phyloP scores from a whole-genome alignment of 257 asterid species.

The Solanum chilense region DNA sequence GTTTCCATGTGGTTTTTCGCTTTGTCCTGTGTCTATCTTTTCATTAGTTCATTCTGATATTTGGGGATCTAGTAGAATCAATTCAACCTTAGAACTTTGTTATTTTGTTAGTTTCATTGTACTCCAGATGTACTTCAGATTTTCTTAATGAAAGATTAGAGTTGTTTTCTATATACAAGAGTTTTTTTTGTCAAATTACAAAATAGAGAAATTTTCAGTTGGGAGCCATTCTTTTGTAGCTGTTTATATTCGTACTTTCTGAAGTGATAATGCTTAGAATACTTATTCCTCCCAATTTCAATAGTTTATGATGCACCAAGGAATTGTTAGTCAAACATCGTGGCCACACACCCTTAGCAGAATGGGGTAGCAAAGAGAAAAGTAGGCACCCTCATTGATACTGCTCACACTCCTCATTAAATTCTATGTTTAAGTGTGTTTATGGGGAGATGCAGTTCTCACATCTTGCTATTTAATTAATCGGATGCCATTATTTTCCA shows the following conservation, averaged over 20 bases:
- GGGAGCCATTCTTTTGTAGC: background rate
- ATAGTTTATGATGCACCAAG: background rate
- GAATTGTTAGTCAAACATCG: background rate
- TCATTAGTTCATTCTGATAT: background rate
- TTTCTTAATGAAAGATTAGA: background rate
- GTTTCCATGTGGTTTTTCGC: background rate
- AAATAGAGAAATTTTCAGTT: background rate
- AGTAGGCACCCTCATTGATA: background rate
- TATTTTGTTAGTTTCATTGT: background rate
- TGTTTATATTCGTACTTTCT: background rate
- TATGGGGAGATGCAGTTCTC: background rate
- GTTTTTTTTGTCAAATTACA: background rate
- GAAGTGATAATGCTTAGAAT: background rate
- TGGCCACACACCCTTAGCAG: background rate
- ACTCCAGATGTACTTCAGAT: background rate
- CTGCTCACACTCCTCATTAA: background rate
- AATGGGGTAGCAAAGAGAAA: background rate
- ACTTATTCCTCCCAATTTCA: background rate
- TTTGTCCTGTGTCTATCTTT: background rate
- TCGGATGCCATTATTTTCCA: background rate
- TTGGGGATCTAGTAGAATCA: background rate
- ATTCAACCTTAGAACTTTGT: background rate
- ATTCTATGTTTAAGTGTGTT: background rate
- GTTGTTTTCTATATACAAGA: background rate
- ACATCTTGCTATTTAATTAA: background rate